These are phyloP conservation scores for Strobilomyces confusus DNA, from an alignment of 768 basidiomycete species.

Conservation along the genomic window DNA sequence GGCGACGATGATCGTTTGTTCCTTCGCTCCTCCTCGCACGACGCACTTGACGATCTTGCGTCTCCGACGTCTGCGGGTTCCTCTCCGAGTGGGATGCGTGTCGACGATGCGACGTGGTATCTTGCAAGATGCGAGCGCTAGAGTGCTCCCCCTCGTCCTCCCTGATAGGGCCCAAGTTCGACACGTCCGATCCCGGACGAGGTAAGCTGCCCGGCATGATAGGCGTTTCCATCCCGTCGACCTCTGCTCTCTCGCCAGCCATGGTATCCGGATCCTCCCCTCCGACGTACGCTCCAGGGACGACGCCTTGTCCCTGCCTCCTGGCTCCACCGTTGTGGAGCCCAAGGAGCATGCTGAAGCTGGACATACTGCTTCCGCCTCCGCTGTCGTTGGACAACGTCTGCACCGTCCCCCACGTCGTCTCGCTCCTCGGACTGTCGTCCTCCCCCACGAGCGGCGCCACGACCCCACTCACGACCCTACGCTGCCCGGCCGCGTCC, in stretches of 20 bases:
- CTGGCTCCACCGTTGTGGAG: slow-evolving; percentile 29
- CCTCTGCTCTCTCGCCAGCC: slow-evolving; percentile 17
- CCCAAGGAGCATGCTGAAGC: slow-evolving; percentile 29
- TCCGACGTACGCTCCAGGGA: slow-evolving; percentile 16
- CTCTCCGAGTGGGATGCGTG: slow-evolving; percentile 17
- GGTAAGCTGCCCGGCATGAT: slow-evolving; percentile 19
- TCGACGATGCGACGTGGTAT: slow-evolving; percentile 15
- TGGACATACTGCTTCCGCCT: slow-evolving; percentile 23
- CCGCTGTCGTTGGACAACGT: slow-evolving; percentile 20
- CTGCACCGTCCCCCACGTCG: slow-evolving; percentile 35
- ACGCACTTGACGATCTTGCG: slow-evolving; percentile 18
- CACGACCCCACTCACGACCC: slow-evolving; percentile 8
- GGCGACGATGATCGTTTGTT: slow-evolving; percentile 15
- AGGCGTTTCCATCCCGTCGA: slow-evolving; percentile 19
- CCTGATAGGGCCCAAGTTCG: slow-evolving; percentile 29
- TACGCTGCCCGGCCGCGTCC: slow-evolving; percentile 5
- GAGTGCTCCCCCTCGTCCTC: slow-evolving; percentile 28
- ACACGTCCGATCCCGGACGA: slow-evolving; percentile 16
- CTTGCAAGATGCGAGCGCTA: slow-evolving; percentile 4
- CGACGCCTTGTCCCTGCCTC: slow-evolving; percentile 25
- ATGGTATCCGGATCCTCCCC: slow-evolving; percentile 11
- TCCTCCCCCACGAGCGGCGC: slow-evolving; percentile 14
- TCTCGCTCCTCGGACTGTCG: slow-evolving; percentile 32
- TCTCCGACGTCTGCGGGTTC: slow-evolving; percentile 8
- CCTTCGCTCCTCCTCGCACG: slow-evolving; percentile 25